Conservation (phyloP, 2,329 filamentous ascomycete species). For the Cadophora sp. region DNA sequence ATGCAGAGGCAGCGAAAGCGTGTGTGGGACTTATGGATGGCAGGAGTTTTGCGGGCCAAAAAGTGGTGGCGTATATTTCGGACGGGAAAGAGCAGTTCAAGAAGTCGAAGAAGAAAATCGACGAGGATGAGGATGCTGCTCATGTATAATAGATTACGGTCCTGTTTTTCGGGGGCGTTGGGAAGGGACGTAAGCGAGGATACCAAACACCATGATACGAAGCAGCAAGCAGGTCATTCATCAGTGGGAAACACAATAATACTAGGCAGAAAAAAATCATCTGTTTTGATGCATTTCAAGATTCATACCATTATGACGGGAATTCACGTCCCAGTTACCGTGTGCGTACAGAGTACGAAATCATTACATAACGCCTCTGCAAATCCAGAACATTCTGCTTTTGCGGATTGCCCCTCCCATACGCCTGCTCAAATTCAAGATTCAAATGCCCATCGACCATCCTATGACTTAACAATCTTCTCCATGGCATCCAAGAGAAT, state of each 20-base stretch:
- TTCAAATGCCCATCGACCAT: not conserved
- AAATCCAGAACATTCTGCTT: constrained; percentile 12
- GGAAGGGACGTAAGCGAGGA: not conserved
- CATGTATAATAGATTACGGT: not conserved
- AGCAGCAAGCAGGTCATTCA: not conserved
- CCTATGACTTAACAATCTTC: constrained; percentile 50
- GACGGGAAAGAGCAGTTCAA: constrained; percentile 76
- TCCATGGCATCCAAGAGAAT: constrained; percentile 81
- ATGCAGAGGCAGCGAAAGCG: constrained; percentile 71
- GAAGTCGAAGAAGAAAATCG: constrained; percentile 65
- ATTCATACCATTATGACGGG: not conserved
- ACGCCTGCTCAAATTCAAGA: not conserved
- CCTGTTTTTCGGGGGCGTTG: not conserved
- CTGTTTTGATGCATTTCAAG: not conserved
- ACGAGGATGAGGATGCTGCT: constrained; percentile 33
- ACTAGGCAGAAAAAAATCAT: not conserved
- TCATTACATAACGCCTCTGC: constrained; percentile 6
- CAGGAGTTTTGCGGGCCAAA: constrained; percentile 76
- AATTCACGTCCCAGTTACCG: not conserved
- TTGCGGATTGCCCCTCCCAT: constrained; percentile 4
- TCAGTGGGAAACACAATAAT: not conserved
- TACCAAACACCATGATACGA: not conserved
- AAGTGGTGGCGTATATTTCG: constrained; percentile 74
- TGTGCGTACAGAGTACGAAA: not conserved
- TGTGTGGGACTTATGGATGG: constrained; percentile 82